Evolutionary conservation across 2,329 filamentous ascomycete genomes (phyloP), one percentile per base, ranked within the genome.

Genomic region (Dothidotthia symphoricarpi): DNA sequence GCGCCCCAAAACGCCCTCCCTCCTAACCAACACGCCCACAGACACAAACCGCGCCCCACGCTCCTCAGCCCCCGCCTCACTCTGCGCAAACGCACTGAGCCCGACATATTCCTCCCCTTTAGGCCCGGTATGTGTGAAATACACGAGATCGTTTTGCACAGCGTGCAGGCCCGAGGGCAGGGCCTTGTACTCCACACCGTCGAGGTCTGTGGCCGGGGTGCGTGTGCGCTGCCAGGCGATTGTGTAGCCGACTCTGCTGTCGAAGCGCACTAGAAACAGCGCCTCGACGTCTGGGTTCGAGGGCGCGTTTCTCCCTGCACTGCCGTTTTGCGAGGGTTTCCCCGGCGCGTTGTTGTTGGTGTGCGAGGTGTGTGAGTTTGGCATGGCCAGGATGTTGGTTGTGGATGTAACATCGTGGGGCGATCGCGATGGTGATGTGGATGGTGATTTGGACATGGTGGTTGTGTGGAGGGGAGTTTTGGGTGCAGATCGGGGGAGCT

Each of bases 121-220:
- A 5, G 19, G 5, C 5, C 9, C 19, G 5, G 5, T 22, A 61
- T 97, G 89, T 28, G 95, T 83, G 66, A 97, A 98, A 73, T 97
- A 98, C 68, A 85, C 75, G 34, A 97, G 75, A 67, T 98, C 93
- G 51, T 90, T 82, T 22, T 83, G 75, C 14, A 97, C 88, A 40
- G 88, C 86, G 69, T 98, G 93, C 33, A 96, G 69, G 16, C 93
- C 93, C 0, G 91, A 97, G 2, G 93, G 93, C 31, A 98, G 77
- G 45, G 88, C 94, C 70, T 96, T 97, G 77, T 89, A 98, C 69
- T 98, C 93, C 58, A 96, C 88, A 16, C 86, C 82, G 38, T 95
- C 87, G 32, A 97, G 78, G 67, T 79, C 75, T 69, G 91, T 76
- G 32, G 80, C 82, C 19, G 9, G 19, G 11, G 81, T 75, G 1